Evolutionary conservation across 805 yeast species (phyloP).

Genomic region (Candida odintsovae): DNA sequence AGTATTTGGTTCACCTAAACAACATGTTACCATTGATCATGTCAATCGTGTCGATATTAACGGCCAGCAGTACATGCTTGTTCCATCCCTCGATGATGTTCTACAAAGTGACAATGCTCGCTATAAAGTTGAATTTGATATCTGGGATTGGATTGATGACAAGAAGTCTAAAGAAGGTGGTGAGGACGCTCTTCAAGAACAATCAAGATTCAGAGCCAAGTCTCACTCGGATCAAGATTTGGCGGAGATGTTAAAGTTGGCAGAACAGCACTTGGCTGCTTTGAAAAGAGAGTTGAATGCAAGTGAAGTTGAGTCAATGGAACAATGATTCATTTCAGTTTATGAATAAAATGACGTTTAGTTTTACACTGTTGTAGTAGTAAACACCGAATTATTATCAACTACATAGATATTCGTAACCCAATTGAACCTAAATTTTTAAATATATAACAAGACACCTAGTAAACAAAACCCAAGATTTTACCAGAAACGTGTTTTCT

Average conservation of each 20-base stretch:
- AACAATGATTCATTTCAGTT: background rate
- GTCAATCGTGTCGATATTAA: constrained; percentile 16
- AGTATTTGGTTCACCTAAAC: background rate
- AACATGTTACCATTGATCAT: constrained; percentile 1
- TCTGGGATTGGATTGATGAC: constrained; percentile 25
- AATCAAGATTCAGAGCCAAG: constrained; percentile 1
- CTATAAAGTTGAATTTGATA: constrained; percentile 17
- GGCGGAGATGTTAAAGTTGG: constrained; percentile 19
- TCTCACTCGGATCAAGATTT: constrained; percentile 19
- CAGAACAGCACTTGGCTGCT: constrained; percentile 14
- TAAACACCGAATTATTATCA: background rate
- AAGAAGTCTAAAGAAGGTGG: constrained; percentile 3
- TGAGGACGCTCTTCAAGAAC: background rate
- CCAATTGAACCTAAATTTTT: background rate
- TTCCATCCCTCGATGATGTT: constrained; percentile 15
- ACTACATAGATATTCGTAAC: background rate
- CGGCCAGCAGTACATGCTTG: constrained; percentile 17
- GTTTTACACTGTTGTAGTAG: background rate
- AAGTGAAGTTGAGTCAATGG: background rate
- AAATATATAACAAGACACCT: constrained; percentile 18
- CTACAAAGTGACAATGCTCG: constrained; percentile 1
- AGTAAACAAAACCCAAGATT: constrained; percentile 96
- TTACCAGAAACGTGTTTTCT: constrained; percentile 99
- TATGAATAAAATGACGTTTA: background rate
- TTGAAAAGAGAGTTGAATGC: constrained; percentile 6